Base-by-base conservation (phyloP, 2,329 filamentous ascomycete genomes). In the Shiraia sp. region DNA sequence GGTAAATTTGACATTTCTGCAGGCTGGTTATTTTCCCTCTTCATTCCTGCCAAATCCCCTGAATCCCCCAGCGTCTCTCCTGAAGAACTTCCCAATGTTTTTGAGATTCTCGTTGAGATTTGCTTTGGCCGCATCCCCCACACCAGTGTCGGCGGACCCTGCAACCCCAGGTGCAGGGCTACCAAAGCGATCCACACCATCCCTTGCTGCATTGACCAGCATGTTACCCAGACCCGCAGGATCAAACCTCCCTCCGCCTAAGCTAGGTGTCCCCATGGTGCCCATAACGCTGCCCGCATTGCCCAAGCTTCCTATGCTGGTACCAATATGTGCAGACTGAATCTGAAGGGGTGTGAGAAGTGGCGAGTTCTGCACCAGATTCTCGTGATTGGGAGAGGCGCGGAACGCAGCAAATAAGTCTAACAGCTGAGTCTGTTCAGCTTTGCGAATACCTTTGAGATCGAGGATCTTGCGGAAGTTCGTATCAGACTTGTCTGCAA, bases 381-480 rank as follows among this genome's bases (percentile, higher is more conserved):
- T 84, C 22, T 85, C 84, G 53, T 88, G 84, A 27, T 79, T 76
- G 31, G 80, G 75, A 6, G 77, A 79, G 6, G 84, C 78, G 55
- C 88, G 82, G 68, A 95, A 91, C 32, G 90, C 83, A 63, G 95
- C 88, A 73, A 96, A 97, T 3, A 97, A 79, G 68, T 99, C 93
- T 24, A 96, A 73, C 2, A 97, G 82, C 49, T 89, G 83, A 2
- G 80, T 74, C 61, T 96, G 88, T 47, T 99, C 93, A 47, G 81
- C 77, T 63, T 90, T 92, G 49, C 74, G 75, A 45, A 99, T 86
- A 32, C 93, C 93, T 70, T 99, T 99, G 50, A 99, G 79, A 36
- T 99, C 93, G 32, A 99, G 82, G 45, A 99, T 87, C 73, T 96
- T 97, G 65, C 85, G 85, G 80, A 99, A 99, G 72, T 99, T 99